A percentile compares a stretch with the other conserved stretches of the same genome.
These are phyloP conservation scores for Hericium alpestre DNA, from an alignment of 768 basidiomycete species.

Conservation along the genomic window DNA sequence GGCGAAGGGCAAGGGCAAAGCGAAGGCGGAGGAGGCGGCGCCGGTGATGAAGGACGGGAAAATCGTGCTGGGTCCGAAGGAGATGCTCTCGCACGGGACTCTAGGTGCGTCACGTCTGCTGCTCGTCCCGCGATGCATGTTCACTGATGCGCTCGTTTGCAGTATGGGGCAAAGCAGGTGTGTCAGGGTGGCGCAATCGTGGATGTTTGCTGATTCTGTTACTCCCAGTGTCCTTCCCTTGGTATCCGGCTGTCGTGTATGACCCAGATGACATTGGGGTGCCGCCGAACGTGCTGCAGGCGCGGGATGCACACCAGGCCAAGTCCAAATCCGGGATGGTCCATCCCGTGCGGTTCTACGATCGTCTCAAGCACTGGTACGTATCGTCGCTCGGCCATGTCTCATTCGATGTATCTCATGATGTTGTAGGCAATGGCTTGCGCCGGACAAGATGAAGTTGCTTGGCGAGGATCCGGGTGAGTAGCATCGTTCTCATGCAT, in stretches of 20 bases:
- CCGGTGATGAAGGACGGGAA: slow-evolving; percentile 18
- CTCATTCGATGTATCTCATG: not conserved
- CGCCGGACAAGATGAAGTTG: slow-evolving; percentile 41
- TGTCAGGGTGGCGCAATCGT: slow-evolving; percentile 16
- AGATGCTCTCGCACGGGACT: slow-evolving; percentile 42
- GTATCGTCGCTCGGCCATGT: slow-evolving; percentile 7
- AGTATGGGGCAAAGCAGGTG: slow-evolving; percentile 84
- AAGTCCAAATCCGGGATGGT: slow-evolving; percentile 30
- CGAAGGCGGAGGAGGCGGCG: not conserved
- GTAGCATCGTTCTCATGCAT: slow-evolving; percentile 11
- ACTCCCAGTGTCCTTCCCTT: slow-evolving; percentile 58
- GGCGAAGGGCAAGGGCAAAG: not conserved
- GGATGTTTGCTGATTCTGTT: not conserved
- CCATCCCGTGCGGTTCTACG: slow-evolving; percentile 74
- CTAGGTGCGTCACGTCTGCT: slow-evolving; percentile 40
- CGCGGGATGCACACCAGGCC: slow-evolving; percentile 22
- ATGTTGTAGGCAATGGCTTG: slow-evolving; percentile 50
- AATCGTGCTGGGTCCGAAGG: slow-evolving; percentile 25
- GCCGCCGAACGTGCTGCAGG: slow-evolving; percentile 16
- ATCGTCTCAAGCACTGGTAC: slow-evolving; percentile 55
- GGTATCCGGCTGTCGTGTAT: slow-evolving; percentile 79
- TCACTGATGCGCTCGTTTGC: not conserved
- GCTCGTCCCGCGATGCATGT: not conserved
- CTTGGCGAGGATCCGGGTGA: slow-evolving; percentile 64
- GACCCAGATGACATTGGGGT: slow-evolving; percentile 49